Evolutionary conservation across 768 basidiomycete genomes (phyloP).

Genomic region (Lactarius deliciosus): DNA sequence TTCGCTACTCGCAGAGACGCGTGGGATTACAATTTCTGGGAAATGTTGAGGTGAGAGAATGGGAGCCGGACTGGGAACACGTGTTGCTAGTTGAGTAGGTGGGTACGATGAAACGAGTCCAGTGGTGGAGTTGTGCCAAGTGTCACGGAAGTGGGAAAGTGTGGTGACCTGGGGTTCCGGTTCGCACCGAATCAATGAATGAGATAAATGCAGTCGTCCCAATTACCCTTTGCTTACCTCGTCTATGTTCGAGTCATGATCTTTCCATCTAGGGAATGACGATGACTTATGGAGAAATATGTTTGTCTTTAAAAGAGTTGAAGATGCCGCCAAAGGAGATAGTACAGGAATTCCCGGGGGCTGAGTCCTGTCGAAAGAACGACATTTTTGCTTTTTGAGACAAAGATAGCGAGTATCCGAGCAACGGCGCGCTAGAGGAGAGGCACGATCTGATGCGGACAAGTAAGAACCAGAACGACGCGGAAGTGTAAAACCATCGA

Average conservation of each 20-base stretch:
- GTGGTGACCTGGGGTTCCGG: background rate
- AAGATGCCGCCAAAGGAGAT: background rate
- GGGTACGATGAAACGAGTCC: constrained; percentile 6
- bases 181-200: background rate
- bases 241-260: background rate
- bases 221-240: background rate
- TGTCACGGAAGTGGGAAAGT: background rate
- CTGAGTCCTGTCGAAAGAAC: background rate
- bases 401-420: background rate
- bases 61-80: constrained; percentile 9
- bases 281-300: background rate
- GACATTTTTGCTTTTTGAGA: constrained; percentile 15
- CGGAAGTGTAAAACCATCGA: background rate
- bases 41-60: constrained; percentile 6
- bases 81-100: constrained; percentile 16
- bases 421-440: background rate
- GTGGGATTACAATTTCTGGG: constrained; percentile 1
- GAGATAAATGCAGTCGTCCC: background rate
- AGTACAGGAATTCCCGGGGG: background rate
- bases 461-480: constrained; percentile 6
- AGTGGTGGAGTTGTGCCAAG: background rate
- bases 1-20: background rate
- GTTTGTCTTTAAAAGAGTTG: background rate
- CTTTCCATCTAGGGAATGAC: background rate
- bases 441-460: constrained; percentile 16